Base-by-base conservation (phyloP, 768 basidiomycete species). In the Agrocybe chaxingu region DNA sequence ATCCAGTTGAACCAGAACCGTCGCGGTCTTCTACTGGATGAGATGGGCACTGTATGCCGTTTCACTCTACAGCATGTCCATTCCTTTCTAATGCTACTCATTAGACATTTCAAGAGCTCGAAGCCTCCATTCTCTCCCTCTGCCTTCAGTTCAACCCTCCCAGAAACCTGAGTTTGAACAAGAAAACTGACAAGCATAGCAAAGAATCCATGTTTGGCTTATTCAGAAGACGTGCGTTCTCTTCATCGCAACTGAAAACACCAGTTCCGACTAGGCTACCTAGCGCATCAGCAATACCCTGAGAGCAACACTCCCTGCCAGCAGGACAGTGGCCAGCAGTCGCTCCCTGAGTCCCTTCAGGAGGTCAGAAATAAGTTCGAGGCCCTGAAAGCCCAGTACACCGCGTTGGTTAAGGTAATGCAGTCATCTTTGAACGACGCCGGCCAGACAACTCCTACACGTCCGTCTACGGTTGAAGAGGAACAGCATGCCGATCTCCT, bases 61-160 rank as follows among this genome's bases (percentile, higher is more conserved):
- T 36, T 6, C 3, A 43, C 30, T 7, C 10, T 50, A 37, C 40
- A 36, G 47, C 16, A 4, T 29, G 13, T 13, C 31, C n/a, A 19
- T 48, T 31, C 43, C 34, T 24, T 24, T 24, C 24, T 24, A 5
- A 24, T 24, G 3, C 41, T 31, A 32, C 29, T 6, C 36, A 33
- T 30, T 48, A 90, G 88, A 77, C 76, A 2, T 75, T 89, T 46
- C 60, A 69, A 31, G 77, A 82, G 48, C 68, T 90, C 2, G 85
- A 91, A 57, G 69, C 66, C 24, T 75, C 80, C 1, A 66, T 88
- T 40, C 42, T 64, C 7, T 64, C 70, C 12, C 66, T 85, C 41
- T 59, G 68, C 4, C 67, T 74, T 29, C 72, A 78, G 57, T 64
- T 58, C 8, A 36, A 64, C 29, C 63, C 63, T n/a, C 77, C 70